A percentile compares a stretch with the other conserved stretches of the same genome.
Conservation (phyloP, 805 yeast genomes). For the Ogataea sp. region DNA sequence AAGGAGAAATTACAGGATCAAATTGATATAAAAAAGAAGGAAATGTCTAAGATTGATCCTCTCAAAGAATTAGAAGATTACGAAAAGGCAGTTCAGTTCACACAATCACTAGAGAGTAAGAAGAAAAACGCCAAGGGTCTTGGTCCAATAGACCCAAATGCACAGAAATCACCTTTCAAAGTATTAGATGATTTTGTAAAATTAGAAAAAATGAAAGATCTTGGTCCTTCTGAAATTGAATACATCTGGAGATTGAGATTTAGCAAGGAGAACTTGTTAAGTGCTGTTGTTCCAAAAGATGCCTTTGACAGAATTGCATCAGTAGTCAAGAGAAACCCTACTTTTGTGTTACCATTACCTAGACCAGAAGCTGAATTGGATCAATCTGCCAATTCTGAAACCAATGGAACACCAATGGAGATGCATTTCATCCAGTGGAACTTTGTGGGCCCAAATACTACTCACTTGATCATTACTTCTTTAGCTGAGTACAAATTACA, state of each 20-base stretch:
- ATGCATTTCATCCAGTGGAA: slow-evolving; percentile 93
- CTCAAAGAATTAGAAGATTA: slow-evolving; percentile 53
- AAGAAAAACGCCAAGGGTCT: slow-evolving; percentile 21
- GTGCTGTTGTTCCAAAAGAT: slow-evolving; percentile 52
- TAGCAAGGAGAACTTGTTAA: slow-evolving; percentile 47
- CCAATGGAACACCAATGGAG: slow-evolving; percentile 41
- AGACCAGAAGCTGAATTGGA: slow-evolving; percentile 33
- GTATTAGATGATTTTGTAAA: slow-evolving; percentile 66
- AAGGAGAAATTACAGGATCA: slow-evolving; percentile 54
- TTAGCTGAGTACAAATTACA: slow-evolving; percentile 88
- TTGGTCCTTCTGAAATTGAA: slow-evolving; percentile 60
- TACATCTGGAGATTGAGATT: slow-evolving; percentile 87
- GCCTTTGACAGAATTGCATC: slow-evolving; percentile 57
- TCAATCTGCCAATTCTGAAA: background rate
- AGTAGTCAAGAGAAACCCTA: slow-evolving; percentile 67
- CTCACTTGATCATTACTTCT: slow-evolving; percentile 86
- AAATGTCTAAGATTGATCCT: slow-evolving; percentile 60
- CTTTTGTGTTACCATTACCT: slow-evolving; percentile 87
- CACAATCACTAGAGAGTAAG: slow-evolving; percentile 8
- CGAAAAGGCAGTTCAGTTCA: slow-evolving; percentile 17
- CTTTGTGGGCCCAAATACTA: slow-evolving; percentile 73
- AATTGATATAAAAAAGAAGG: slow-evolving; percentile 46
- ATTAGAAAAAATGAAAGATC: slow-evolving; percentile 48
- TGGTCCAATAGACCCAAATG: slow-evolving; percentile 29
- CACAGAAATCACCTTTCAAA: slow-evolving; percentile 47